Base-by-base conservation (phyloP, 1,284 basidiomycete species). In the Trichosporon faecale region DNA sequence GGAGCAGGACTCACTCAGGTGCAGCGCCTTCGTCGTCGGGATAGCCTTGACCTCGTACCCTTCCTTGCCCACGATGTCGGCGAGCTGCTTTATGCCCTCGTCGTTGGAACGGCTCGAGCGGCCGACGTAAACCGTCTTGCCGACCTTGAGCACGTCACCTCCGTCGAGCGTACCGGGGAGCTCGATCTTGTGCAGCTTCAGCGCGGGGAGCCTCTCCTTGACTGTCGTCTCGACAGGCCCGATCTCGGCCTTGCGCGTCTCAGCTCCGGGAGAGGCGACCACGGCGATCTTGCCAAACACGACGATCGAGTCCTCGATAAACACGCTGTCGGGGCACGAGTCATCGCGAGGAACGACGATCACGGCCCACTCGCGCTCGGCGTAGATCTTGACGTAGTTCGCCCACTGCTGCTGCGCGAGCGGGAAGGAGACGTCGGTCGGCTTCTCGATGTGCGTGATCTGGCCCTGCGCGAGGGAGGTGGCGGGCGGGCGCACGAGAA, bases 101-200 rank as follows among this genome's bases (percentile, higher is more conserved):
- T 40, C 64, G 21, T 68, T 68, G n/a, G 68, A 60, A 6, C 68
- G 64, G 12, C 52, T 55, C 18, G 64, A 64, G 18, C 55, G 33
- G 12, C 68, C 68, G 37, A 68, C 68, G 25, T 68, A 68, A 16
- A 68, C 64, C 27, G 65, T 64, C 37, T 68, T 68, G 37, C 68
- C 68, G 68, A 68, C 64, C 64, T 68, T 68, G 52, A 68, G 64
- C 52, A 68, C 68, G 64, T 68, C 68, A 8, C 68, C 68, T n/a
- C 68, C 68, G 14, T 68, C 68, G 1, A 68, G 55, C 27, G 68
- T 68, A 1, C 68, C 68, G 37, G 35, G 52, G 6, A 37, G 31
- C 64, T 68, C 25, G 29, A 68, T 68, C 12, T 5, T 14, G 52
- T 3, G n/a, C 12, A 68, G 52, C n/a, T n/a, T 46, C 5, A 68